Base-by-base conservation (phyloP, 345 rosid genomes). In the Ceriops tagal region DNA sequence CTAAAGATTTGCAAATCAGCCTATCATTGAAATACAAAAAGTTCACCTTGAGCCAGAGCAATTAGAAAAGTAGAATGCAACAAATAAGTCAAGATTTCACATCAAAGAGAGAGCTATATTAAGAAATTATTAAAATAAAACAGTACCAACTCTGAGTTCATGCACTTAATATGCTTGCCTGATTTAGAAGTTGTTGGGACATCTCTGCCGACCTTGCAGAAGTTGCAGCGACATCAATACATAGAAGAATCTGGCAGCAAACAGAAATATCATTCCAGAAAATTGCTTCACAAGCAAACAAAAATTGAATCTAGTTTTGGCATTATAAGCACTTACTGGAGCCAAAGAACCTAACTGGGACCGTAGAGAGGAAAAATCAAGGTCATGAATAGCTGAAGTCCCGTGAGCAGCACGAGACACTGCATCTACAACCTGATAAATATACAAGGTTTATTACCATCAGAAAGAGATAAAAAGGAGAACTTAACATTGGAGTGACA, bases 161-260 rank as follows among this genome's bases (percentile, higher is more conserved):
- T n/a, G 52, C 69, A 55, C 53, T 62, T 18, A 11, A 18, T 57
- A 70, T 52, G 30, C 74, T 85, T 89, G 78, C 98, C 98, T 86
- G 92, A 77, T 91, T 80, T 78, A 93, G 81, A 71, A 93, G 95
- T 73, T 84, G 93, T 72, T 77, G 82, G 71, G 92, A 91, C 86
- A 85, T 87, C 71, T 75, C 72, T 79, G 86, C 80, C 30, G 92
- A 86, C 81, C 77, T 89, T 58, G 98, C 97, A 73, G 92, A 89
- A 77, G 95, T 86, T 62, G 92, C 84, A 81, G 98, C 97, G 63
- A 88, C 92, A 79, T 93, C 98, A 58, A 93, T 86, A 71, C 95
- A 93, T 46, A 93, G 89, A 83, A 91, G 90, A 80, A 87, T 77
- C 98, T 93, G 84, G 72, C 73, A 89, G 62, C 67, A 82, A 32